Evolutionary conservation across 495 filamentous ascomycete species (phyloP).

Genomic region (Podospora australis): DNA sequence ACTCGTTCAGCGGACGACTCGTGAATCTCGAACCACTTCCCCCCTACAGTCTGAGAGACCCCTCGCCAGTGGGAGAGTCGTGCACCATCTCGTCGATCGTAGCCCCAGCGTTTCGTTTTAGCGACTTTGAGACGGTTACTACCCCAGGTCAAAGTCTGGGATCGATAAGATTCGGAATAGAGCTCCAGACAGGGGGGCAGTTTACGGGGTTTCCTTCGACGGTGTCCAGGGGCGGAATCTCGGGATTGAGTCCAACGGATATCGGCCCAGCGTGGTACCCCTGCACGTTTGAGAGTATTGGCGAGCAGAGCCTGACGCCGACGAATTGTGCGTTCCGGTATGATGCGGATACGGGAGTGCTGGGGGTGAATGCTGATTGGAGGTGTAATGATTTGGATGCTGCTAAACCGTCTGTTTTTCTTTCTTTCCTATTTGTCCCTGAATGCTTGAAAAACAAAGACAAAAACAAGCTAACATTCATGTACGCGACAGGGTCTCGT

Average conservation of each 20-base stretch:
- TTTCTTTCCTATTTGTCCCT: background rate
- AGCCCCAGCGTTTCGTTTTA: constrained; percentile 19
- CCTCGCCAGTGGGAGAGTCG: constrained; percentile 14
- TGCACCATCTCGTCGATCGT: constrained; percentile 27
- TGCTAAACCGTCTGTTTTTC: constrained; percentile 18
- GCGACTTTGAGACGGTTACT: constrained; percentile 16
- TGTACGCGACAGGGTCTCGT: constrained; percentile 1
- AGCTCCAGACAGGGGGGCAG: constrained; percentile 14
- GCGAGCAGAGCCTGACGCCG: constrained; percentile 14
- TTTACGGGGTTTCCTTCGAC: constrained; percentile 16
- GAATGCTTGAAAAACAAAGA: no score
- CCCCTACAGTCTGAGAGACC: constrained; percentile 25
- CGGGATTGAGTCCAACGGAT: background rate
- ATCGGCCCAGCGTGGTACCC: constrained; percentile 15
- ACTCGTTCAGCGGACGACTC: constrained; percentile 8
- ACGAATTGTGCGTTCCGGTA: constrained; percentile 17
- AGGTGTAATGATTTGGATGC: constrained; percentile 22
- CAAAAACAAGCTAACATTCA: no score
- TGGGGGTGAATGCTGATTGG: constrained; percentile 21
- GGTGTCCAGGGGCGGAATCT: constrained; percentile 8
- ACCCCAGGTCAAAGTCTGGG: background rate
- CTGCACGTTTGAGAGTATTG: constrained; percentile 14
- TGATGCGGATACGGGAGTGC: constrained; percentile 1
- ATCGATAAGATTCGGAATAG: constrained; percentile 21
- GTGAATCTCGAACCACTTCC: constrained; percentile 9